These are phyloP conservation scores for Symbiotaphrina buchneri DNA, from an alignment of 495 filamentous ascomycete genomes.

Conservation along the genomic window DNA sequence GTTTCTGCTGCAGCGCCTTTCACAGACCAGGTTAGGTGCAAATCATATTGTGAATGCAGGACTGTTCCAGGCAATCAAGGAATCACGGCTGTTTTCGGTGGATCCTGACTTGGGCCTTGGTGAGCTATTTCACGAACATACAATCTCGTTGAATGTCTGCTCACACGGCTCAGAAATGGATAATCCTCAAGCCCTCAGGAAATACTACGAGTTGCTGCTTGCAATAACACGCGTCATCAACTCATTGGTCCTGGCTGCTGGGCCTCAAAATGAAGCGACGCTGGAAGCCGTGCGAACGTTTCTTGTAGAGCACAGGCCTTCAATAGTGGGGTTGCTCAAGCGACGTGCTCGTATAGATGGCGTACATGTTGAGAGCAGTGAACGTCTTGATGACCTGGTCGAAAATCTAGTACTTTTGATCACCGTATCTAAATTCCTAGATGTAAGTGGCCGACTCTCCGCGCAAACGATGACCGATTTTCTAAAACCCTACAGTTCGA, in stretches of 20 bases:
- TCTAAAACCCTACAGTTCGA: conserved; percentile 15
- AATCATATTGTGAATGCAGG: conserved; percentile 65
- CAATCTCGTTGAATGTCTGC: not conserved
- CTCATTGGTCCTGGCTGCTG: conserved; percentile 52
- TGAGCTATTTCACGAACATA: conserved; percentile 16
- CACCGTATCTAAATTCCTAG: conserved; percentile 32
- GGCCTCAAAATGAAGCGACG: conserved; percentile 56
- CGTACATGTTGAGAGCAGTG: conserved; percentile 12
- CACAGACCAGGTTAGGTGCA: conserved; percentile 58
- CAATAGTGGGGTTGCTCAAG: conserved; percentile 82
- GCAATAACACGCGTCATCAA: conserved; percentile 66
- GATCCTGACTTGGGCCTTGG: conserved; percentile 84
- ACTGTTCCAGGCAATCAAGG: conserved; percentile 62
- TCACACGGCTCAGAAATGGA: conserved; percentile 27
- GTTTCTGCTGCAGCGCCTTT: conserved; percentile 62
- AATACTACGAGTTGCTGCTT: conserved; percentile 66
- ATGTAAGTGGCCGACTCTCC: conserved; percentile 20
- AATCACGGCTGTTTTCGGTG: conserved; percentile 61
- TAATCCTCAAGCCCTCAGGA: conserved; percentile 44
- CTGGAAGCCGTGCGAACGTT: conserved; percentile 54
- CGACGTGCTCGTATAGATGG: conserved; percentile 60
- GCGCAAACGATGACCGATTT: not conserved
- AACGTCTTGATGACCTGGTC: conserved; percentile 27
- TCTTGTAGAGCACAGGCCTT: conserved; percentile 50
- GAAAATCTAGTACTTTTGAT: conserved; percentile 37